Conservation (phyloP, 2,329 filamentous ascomycete genomes). For the Penicillium sp. region DNA sequence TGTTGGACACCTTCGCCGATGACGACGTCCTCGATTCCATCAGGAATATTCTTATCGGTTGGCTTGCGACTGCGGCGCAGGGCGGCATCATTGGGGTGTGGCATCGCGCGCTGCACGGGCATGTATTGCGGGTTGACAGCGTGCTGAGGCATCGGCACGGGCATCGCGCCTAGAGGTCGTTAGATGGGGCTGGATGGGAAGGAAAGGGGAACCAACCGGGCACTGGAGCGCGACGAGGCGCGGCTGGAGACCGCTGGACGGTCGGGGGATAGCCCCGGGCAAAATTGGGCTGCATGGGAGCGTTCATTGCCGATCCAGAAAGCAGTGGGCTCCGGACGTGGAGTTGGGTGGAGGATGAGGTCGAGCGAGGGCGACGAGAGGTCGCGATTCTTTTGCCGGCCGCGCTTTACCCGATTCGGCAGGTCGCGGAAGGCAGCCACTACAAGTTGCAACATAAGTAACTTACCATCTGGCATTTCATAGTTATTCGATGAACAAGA, state of each 20-base stretch:
- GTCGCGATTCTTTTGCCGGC: conserved; percentile 42
- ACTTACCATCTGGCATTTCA: neutral
- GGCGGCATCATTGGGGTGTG: conserved; percentile 52
- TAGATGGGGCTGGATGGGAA: conserved; percentile 15
- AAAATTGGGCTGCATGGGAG: conserved; percentile 48
- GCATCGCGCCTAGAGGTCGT: conserved; percentile 35
- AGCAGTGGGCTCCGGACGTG: conserved; percentile 18
- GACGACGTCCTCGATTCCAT: conserved; percentile 81
- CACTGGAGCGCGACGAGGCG: conserved; percentile 45
- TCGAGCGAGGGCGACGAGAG: conserved; percentile 25
- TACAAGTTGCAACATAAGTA: too few species aligned
- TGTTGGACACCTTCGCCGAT: conserved; percentile 80
- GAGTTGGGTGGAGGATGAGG: conserved; percentile 24
- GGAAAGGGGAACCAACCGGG: conserved; percentile 40
- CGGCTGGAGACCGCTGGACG: conserved; percentile 47
- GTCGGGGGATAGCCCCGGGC: conserved; percentile 45
- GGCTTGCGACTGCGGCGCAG: conserved; percentile 86
- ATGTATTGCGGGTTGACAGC: conserved; percentile 44
- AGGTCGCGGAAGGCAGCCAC: conserved; percentile 16
- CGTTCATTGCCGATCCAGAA: conserved; percentile 37
- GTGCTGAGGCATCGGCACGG: conserved; percentile 42
- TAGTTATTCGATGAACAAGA: neutral
- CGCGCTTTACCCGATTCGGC: conserved; percentile 42
- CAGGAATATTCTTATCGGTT: conserved; percentile 92
- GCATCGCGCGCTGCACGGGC: conserved; percentile 40